phyloP scores from a whole-genome alignment of 495 filamentous ascomycete species.

The Trichocladium uniseriatum region DNA sequence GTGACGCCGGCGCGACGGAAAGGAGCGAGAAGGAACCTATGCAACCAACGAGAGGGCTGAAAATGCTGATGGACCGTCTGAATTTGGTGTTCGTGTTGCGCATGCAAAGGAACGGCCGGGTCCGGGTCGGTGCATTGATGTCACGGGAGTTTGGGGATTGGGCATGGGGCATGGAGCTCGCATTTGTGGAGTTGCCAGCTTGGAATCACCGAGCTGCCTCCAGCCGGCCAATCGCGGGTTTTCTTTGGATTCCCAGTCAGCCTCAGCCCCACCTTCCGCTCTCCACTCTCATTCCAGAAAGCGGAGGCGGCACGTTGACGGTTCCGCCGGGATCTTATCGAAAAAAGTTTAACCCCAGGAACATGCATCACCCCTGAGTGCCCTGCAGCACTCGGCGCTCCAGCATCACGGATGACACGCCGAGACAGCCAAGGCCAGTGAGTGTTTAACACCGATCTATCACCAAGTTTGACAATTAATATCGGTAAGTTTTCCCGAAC shows the following conservation, averaged over 20 bases:
- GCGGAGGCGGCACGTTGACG: too few species aligned
- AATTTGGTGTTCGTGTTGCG: slow-evolving; percentile 1
- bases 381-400: too few species aligned
- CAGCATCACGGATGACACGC: too few species aligned
- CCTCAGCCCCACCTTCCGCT: background rate
- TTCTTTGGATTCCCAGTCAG: background rate
- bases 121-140: slow-evolving; percentile 16
- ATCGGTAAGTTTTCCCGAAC: too few species aligned
- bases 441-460: too few species aligned
- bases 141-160: too few species aligned
- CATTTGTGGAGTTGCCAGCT: slow-evolving; percentile 13
- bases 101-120: slow-evolving; percentile 7
- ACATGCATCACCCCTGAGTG: background rate
- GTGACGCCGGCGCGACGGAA: slow-evolving; percentile 1
- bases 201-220: background rate
- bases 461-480: too few species aligned
- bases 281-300: too few species aligned
- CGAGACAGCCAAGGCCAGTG: too few species aligned
- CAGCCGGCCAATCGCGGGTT: slow-evolving; percentile 1
- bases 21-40: slow-evolving; percentile 1
- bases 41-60: slow-evolving; percentile 3
- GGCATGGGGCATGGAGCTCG: slow-evolving; percentile 19
- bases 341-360: background rate
- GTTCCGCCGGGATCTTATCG: background rate
- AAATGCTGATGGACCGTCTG: background rate